Evolutionary conservation across 192 early-diverging fungal genomes (phyloP), one percentile per base, ranked within the genome.

Genomic region (Funneliformis geosporum): DNA sequence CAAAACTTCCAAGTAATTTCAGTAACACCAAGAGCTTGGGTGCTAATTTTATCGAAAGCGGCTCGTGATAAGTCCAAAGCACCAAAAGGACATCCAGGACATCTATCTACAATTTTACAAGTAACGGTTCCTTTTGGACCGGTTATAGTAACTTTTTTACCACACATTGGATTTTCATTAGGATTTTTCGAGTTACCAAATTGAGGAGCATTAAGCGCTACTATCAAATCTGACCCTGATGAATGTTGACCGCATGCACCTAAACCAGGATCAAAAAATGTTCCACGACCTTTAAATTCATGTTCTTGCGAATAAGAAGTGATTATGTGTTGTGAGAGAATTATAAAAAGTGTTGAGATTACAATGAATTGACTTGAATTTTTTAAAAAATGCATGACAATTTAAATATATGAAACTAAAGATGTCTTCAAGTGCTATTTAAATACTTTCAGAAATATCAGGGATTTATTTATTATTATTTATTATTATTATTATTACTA

Each of bases 41-140:
- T 79, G 4, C 83, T 86, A 39, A 87, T 84, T 25, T 79, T 62
- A 6, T 68, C 59, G 59, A 88, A 91, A 0, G 90, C 87, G 1
- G 81, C 73, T 2, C 1, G 85, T 7, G 85, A 84, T 21, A 89
- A 82, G 46, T 91, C 88, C 27, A 91, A 72, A 25, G 75, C 80
- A 4, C 85, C 84, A 4, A 61, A 60, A 0, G 70, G n/a, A 46
- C 89, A 90, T 11, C 64, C 78, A 7, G 82, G 82, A 40, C 90
- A 91, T 14, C 83, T 88, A 59, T 75, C 73, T 60, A 18, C 12
- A 11, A 75, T 23, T 75, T 0, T 1, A 28, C 8, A 27, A 14
- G 27, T 75, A 28, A 75, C 73, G 10, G 50, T n/a, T 25, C 73
- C 73, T 28, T 8, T 21, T 16, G 73, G 73, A 60, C 73, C 73